phyloP scores from a whole-genome alignment of 78 protist genomes.

The Speleostelium caveatum region DNA sequence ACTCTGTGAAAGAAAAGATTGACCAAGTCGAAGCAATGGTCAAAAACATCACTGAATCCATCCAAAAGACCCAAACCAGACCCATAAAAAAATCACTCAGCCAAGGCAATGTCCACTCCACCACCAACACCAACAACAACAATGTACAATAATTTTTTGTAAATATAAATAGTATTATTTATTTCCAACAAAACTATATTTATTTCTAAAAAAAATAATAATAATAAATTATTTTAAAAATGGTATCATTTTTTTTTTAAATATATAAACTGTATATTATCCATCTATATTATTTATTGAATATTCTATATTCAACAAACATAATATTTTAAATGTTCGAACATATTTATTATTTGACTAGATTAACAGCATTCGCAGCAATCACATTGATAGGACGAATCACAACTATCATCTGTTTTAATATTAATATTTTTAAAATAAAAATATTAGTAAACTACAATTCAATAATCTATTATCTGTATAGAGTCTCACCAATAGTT shows the following conservation, averaged over 20 bases:
- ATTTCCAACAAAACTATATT: not conserved
- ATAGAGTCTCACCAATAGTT: too few relatives aligned
- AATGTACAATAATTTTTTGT: not conserved
- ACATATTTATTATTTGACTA: constrained; percentile 1
- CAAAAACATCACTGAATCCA: not conserved
- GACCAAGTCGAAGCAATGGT: not conserved
- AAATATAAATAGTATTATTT: not conserved
- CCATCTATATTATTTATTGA: too few relatives aligned
- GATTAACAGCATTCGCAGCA: not conserved
- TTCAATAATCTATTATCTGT: too few relatives aligned
- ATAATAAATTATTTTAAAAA: too few relatives aligned
- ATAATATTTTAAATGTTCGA: not conserved
- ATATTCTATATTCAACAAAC: too few relatives aligned
- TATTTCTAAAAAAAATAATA: not conserved
- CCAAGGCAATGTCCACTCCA: not conserved
- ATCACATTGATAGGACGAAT: too few relatives aligned
- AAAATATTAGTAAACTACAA: too few relatives aligned
- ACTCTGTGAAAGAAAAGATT: constrained; percentile 18
- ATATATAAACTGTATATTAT: too few relatives aligned
- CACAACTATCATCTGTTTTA: too few relatives aligned
- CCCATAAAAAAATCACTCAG: not conserved
- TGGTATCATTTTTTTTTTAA: too few relatives aligned
- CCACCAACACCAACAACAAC: not conserved
- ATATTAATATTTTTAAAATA: too few relatives aligned
- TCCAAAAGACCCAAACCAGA: not conserved